Percentiles rank a stretch among this genome's conserved stretches.
Conservation (phyloP, 73 alveolate genomes). For the Paramecium primaurelia region DNA sequence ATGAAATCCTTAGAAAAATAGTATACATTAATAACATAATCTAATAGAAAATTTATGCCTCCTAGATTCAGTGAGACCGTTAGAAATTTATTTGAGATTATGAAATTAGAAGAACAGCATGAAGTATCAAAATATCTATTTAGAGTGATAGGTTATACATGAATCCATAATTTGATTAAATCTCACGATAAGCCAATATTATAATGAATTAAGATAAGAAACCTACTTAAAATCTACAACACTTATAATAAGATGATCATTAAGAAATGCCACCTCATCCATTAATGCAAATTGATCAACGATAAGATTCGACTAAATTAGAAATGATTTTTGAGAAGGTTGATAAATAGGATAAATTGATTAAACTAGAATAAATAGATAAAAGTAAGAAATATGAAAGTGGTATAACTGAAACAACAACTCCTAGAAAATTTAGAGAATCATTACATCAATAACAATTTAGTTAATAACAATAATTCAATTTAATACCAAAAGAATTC, state of each 20-base stretch:
- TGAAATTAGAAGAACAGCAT: background rate
- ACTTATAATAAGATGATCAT: background rate
- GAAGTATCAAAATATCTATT: background rate
- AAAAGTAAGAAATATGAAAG: background rate
- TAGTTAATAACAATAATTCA: background rate
- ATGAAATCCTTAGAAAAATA: background rate
- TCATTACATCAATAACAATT: background rate
- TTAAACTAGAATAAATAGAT: background rate
- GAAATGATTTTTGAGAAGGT: background rate
- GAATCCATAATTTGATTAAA: background rate
- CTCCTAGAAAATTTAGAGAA: background rate
- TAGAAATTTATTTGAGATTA: background rate
- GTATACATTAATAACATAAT: background rate
- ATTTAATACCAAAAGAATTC: background rate
- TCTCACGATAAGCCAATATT: background rate
- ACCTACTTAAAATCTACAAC: background rate
- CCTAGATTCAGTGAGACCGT: background rate
- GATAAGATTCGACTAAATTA: background rate
- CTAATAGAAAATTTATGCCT: background rate
- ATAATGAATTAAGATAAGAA: background rate
- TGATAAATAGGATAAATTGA: background rate
- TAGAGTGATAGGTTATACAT: background rate
- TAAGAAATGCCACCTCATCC: conserved; percentile 13
- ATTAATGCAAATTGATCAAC: background rate
- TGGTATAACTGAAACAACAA: background rate